Evolutionary conservation across 2,329 filamentous ascomycete species (phyloP).

Genomic region (Pseudogymnoascus sp.): DNA sequence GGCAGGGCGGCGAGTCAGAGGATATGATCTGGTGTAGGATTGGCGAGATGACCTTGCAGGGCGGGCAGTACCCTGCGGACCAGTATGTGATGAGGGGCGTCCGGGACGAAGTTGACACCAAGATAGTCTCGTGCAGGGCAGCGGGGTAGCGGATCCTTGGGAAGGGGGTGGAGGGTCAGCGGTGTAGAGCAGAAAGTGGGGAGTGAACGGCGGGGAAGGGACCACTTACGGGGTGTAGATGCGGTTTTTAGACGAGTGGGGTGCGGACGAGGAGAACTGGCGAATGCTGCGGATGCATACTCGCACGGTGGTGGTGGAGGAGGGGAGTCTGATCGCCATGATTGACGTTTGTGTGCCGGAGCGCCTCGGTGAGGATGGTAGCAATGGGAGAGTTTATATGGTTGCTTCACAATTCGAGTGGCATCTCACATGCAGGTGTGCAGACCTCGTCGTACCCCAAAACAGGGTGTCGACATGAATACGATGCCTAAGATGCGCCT

Average conservation of each 20-base stretch:
- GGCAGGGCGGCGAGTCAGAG: slow-evolving; percentile 13
- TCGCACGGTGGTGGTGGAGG: neutral
- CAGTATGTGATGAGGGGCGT: slow-evolving; percentile 51
- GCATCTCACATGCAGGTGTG: slow-evolving; percentile 4
- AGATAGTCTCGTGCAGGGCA: slow-evolving; percentile 46
- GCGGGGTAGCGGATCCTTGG: slow-evolving; percentile 44
- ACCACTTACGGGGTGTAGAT: slow-evolving; percentile 33
- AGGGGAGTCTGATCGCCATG: slow-evolving; percentile 7
- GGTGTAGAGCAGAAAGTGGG: slow-evolving; percentile 8
- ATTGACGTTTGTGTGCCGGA: neutral
- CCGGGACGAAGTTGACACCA: slow-evolving; percentile 44
- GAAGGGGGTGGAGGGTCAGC: slow-evolving; percentile 9
- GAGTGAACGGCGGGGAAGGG: slow-evolving; percentile 8
- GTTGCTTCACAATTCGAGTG: neutral
- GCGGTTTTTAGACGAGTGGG: slow-evolving; percentile 29
- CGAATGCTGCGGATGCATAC: neutral
- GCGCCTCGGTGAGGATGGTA: neutral
- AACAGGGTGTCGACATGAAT: neutral
- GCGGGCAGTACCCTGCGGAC: slow-evolving; percentile 50
- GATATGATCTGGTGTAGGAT: slow-evolving; percentile 40
- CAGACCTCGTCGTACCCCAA: neutral
- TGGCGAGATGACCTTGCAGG: slow-evolving; percentile 43
- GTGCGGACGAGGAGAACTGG: slow-evolving; percentile 8
- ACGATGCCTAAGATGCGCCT: slow-evolving; percentile 1
- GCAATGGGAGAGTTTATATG: slow-evolving; percentile 5